phyloP scores from a whole-genome alignment of 2,329 filamentous ascomycete genomes.

The Corinectria fuckeliana region DNA sequence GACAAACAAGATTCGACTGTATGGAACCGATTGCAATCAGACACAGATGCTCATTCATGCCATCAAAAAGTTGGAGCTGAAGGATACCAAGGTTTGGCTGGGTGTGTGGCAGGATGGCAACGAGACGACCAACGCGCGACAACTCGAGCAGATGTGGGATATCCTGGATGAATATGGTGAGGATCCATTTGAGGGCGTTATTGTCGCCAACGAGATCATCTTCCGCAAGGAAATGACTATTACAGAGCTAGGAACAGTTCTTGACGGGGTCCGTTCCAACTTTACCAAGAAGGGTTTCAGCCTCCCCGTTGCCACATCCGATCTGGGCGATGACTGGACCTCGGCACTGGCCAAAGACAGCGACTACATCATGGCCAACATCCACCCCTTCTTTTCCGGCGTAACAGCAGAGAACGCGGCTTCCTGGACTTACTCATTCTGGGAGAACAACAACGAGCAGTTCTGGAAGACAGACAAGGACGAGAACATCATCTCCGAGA shows the following conservation, averaged over 20 bases:
- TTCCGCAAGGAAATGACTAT: slow-evolving; percentile 78
- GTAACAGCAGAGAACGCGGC: slow-evolving; percentile 72
- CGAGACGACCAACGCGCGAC: slow-evolving; percentile 80
- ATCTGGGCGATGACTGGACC: slow-evolving; percentile 90
- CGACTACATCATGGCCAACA: slow-evolving; percentile 94
- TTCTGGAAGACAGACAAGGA: slow-evolving; percentile 68
- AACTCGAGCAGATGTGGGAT: slow-evolving; percentile 83
- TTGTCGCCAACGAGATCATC: slow-evolving; percentile 81
- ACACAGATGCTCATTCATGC: slow-evolving; percentile 91
- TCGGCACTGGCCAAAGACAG: slow-evolving; percentile 70
- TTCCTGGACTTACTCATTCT: slow-evolving; percentile 84
- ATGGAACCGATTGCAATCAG: slow-evolving; percentile 97
- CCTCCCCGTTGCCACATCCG: slow-evolving; percentile 84
- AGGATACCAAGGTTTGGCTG: slow-evolving; percentile 86
- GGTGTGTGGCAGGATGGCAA: slow-evolving; percentile 93
- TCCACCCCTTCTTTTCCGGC: slow-evolving; percentile 95
- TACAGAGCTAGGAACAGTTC: slow-evolving; percentile 65
- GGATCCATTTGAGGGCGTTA: slow-evolving; percentile 79
- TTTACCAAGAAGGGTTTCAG: slow-evolving; percentile 70
- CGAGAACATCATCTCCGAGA: slow-evolving; percentile 86
- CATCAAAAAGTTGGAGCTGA: slow-evolving; percentile 74
- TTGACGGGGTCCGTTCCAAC: slow-evolving; percentile 74
- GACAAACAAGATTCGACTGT: slow-evolving; percentile 85
- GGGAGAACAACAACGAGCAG: slow-evolving; percentile 70
- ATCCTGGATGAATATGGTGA: slow-evolving; percentile 74